Conservation (phyloP, 345 rosid species). For the Hirschfeldia incana region DNA sequence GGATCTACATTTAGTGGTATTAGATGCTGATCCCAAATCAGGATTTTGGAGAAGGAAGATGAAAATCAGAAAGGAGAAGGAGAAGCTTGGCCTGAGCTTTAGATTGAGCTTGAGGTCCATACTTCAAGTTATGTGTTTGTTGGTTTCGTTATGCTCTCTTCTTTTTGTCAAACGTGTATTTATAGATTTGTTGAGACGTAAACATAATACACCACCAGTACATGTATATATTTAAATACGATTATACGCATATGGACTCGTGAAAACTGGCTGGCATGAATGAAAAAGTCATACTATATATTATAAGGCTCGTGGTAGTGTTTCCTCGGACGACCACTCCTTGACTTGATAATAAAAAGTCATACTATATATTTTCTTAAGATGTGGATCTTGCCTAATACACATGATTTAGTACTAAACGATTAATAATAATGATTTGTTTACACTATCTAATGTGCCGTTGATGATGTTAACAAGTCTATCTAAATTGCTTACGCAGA, state of each 20-base stretch:
- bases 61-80: slow-evolving; percentile 4
- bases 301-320: too few species aligned
- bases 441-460: too few species aligned
- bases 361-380: not conserved
- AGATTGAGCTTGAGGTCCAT: slow-evolving; percentile 15
- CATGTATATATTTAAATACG: too few species aligned
- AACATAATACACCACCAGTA: slow-evolving; percentile 17
- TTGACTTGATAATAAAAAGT: not conserved
- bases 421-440: too few species aligned
- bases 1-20: slow-evolving; percentile 25
- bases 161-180: slow-evolving; percentile 8
- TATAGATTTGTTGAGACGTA: slow-evolving; percentile 11
- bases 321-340: too few species aligned
- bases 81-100: slow-evolving; percentile 25
- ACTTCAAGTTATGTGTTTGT: slow-evolving; percentile 1
- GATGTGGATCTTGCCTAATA: not conserved
- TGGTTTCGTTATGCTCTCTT: not conserved
- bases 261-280: too few species aligned
- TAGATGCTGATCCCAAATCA: slow-evolving; percentile 14
- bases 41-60: slow-evolving; percentile 1
- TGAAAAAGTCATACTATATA: too few species aligned
- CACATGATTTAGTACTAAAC: too few species aligned
- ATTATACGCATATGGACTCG: too few species aligned
- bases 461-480: too few species aligned
- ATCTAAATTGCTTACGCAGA: too few species aligned